These are phyloP conservation scores for Colletotrichum agaves DNA, from an alignment of 2,329 filamentous ascomycete species.

Conservation along the genomic window DNA sequence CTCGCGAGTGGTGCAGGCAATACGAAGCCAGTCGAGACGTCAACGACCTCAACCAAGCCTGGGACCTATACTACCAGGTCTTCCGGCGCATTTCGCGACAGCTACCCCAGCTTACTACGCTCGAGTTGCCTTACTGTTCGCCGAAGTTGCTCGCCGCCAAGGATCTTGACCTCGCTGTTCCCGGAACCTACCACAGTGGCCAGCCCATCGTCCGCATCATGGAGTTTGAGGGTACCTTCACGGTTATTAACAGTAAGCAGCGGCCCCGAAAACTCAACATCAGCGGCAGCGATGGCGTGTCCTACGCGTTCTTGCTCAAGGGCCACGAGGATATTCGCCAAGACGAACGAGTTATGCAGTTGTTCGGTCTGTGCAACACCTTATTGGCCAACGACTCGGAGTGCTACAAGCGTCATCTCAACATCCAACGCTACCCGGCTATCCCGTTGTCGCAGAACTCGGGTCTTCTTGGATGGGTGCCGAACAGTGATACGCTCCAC, in stretches of 20 bases:
- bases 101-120: constrained; percentile 87
- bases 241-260: constrained; percentile 97
- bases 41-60: constrained; percentile 95
- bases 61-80: constrained; percentile 99
- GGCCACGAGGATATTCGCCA: constrained; percentile 99
- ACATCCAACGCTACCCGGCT: constrained; percentile 95
- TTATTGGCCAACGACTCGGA: constrained; percentile 93
- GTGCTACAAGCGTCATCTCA: constrained; percentile 95
- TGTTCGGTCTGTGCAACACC: constrained; percentile 98
- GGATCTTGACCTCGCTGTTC: constrained; percentile 92
- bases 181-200: constrained; percentile 88
- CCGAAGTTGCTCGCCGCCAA: constrained; percentile 88
- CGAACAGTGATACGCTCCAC: constrained; percentile 96
- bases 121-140: constrained; percentile 97
- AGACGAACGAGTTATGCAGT: constrained; percentile 99
- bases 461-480: constrained; percentile 94
- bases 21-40: constrained; percentile 90
- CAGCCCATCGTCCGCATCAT: constrained; percentile 83
- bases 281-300: constrained; percentile 86
- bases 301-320: constrained; percentile 92
- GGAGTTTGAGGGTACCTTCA: constrained; percentile 89
- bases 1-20: constrained; percentile 93
- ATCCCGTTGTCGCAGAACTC: constrained; percentile 97
- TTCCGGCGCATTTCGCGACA: constrained; percentile 96
- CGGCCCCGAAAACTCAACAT: constrained; percentile 89